Evolutionary conservation across 2,329 filamentous ascomycete species (phyloP).

Genomic region (Harringtonia lauricola): DNA sequence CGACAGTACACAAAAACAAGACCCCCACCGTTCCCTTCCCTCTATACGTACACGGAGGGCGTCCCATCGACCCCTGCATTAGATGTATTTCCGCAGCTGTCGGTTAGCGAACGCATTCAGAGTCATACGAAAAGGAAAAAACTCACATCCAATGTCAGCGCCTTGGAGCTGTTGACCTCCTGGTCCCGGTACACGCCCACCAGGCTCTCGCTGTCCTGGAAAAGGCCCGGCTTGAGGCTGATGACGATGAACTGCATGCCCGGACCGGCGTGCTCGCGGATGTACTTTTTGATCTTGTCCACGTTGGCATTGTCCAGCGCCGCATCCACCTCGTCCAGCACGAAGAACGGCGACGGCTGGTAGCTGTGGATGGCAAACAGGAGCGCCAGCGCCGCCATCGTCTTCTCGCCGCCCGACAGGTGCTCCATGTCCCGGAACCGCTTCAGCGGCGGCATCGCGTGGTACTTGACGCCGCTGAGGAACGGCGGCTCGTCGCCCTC

Average conservation of each 20-base stretch:
- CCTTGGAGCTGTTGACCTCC: conserved; percentile 81
- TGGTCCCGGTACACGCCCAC: conserved; percentile 96
- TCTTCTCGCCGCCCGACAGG: conserved; percentile 93
- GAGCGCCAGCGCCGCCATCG: conserved; percentile 92
- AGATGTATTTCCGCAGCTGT: conserved; percentile 8
- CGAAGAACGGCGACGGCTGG: conserved; percentile 93
- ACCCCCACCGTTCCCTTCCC: no score
- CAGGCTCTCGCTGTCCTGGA: conserved; percentile 91
- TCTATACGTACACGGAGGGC: no score
- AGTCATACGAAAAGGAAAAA: not conserved
- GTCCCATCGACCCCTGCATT: not conserved
- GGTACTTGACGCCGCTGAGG: conserved; percentile 91
- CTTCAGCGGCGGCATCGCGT: conserved; percentile 97
- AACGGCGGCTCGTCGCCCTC: conserved; percentile 88
- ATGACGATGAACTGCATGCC: conserved; percentile 99
- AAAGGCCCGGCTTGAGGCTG: conserved; percentile 86
- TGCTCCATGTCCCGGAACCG: conserved; percentile 99
- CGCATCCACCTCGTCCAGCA: conserved; percentile 94
- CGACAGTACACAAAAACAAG: no score
- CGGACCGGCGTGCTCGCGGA: conserved; percentile 82
- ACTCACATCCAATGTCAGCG: conserved; percentile 91
- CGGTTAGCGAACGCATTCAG: not conserved
- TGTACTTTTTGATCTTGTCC: conserved; percentile 91
- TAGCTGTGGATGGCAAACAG: conserved; percentile 95
- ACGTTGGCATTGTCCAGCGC: conserved; percentile 98